Evolutionary conservation across 1,284 basidiomycete species (phyloP).

Genomic region (Cerioporus squamosus): DNA sequence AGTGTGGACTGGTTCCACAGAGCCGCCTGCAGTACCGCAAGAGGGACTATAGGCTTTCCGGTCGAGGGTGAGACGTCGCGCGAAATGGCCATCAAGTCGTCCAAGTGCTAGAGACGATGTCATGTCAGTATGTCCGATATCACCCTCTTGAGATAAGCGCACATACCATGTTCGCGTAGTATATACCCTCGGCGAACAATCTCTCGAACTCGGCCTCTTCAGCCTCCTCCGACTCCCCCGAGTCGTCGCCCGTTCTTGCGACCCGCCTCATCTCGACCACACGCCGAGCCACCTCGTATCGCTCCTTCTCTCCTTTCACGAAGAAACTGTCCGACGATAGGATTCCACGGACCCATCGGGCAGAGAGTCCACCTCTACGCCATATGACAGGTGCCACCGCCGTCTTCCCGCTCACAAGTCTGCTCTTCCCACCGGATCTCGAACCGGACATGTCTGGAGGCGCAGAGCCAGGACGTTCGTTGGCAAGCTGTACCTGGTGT

Average conservation of each 20-base stretch:
- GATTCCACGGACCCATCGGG: constrained; percentile 76
- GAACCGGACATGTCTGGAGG: constrained; percentile 20
- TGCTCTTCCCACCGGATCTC: not conserved
- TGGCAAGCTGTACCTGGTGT: constrained; percentile 6
- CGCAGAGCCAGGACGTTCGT: constrained; percentile 20
- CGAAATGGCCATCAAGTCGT: constrained; percentile 77
- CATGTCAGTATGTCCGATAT: constrained; percentile 8
- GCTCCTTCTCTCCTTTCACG: constrained; percentile 76
- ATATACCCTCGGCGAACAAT: constrained; percentile 82
- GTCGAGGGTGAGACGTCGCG: constrained; percentile 75
- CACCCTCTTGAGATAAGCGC: not conserved
- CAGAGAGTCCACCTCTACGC: constrained; percentile 70
- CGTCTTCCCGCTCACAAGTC: not conserved
- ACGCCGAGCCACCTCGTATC: constrained; percentile 79
- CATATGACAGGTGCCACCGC: constrained; percentile 56
- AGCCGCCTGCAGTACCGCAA: constrained; percentile 72
- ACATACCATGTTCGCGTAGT: constrained; percentile 88
- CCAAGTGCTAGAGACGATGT: constrained; percentile 58
- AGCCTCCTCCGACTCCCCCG: constrained; percentile 26
- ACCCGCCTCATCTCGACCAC: constrained; percentile 76
- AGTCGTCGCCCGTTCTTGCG: constrained; percentile 46
- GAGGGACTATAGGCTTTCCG: constrained; percentile 69
- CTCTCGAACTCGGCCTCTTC: constrained; percentile 72
- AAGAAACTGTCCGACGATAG: constrained; percentile 84
- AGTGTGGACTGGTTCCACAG: constrained; percentile 77